A percentile compares a stretch with the other conserved stretches of the same genome.
phyloP scores from a whole-genome alignment of 83 land plant species.

The Picea engelmannii region DNA sequence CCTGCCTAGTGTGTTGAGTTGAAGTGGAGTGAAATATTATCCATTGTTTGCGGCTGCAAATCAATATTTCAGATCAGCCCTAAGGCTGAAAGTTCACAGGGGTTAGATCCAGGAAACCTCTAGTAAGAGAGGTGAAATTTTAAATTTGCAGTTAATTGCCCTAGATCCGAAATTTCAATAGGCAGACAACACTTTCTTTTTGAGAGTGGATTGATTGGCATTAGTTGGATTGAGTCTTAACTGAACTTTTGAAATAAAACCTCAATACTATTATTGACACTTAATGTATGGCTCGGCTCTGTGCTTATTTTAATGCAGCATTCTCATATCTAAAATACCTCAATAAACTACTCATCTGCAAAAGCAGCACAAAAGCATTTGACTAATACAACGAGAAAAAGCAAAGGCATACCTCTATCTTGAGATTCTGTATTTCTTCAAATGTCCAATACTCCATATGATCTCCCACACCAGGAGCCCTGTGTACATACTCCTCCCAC shows the following conservation, averaged over 20 bases:
- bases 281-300: not conserved
- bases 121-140: too few species aligned
- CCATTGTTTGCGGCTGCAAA: too few species aligned
- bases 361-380: not conserved
- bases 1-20: too few species aligned
- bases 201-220: not conserved
- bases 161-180: too few species aligned
- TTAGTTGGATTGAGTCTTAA: not conserved
- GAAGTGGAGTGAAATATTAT: too few species aligned
- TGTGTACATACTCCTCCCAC: constrained; percentile 98
- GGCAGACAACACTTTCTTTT: not conserved
- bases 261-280: not conserved
- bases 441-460: constrained; percentile 94
- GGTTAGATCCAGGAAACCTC: too few species aligned
- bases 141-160: too few species aligned
- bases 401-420: constrained; percentile 75
- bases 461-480: constrained; percentile 95
- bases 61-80: too few species aligned
- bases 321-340: not conserved
- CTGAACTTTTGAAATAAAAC: not conserved
- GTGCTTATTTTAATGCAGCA: not conserved
- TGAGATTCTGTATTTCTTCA: constrained; percentile 90
- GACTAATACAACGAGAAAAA: constrained; percentile 9
- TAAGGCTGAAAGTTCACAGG: too few species aligned
- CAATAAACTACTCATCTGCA: not conserved